Evolutionary conservation across 495 filamentous ascomycete species (phyloP), one percentile per base, ranked within the genome.

Genomic region (Lophiostoma macrostomum): DNA sequence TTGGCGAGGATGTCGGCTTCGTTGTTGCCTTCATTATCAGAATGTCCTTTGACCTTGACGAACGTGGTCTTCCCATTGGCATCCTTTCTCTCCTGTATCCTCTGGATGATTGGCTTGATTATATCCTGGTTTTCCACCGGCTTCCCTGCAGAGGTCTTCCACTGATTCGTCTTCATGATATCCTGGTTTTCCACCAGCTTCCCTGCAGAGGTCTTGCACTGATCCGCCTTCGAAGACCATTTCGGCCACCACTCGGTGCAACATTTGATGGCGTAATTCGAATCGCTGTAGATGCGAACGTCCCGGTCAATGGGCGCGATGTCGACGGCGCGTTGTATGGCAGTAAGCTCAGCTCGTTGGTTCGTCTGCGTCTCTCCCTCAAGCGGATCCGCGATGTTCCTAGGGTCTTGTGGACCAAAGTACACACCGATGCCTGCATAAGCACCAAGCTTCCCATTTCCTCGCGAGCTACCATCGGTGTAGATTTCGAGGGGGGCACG

Each of bases 301-400:
- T 81, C 72, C 48, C 76, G 70, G 65, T 82, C 76, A 49, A 76
- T 72, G 5, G 86, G 84, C 1, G 87, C 79, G 22, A 82, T 80
- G 61, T 96, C 82, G 20, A 98, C 77, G 5, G 89, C 88, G 42
- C 91, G 85, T 4, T 86, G 73, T 53, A 96, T 84, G 0, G 90
- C 93, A 3, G 88, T 90, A 45, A 98, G 74, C 68, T 98, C 93
- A 13, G 93, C 93, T 4, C 93, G 88, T 67, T 96, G 87, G 67
- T 97, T 98, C 1, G 93, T 96, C 67, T 98, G 93, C 8, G 74
- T 69, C 10, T 74, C 70, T 30, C 91, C 91, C 32, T 71, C 62
- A 1, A 98, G 76, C 13, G 82, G 80, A 64, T 96, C 91, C 16
- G 88, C 90, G 45, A 96, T 76, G 67, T 96, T 98, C 65, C 68